These are phyloP conservation scores for Suhomyces taliae DNA, from an alignment of 1,139 yeast genomes.

Conservation along the genomic window DNA sequence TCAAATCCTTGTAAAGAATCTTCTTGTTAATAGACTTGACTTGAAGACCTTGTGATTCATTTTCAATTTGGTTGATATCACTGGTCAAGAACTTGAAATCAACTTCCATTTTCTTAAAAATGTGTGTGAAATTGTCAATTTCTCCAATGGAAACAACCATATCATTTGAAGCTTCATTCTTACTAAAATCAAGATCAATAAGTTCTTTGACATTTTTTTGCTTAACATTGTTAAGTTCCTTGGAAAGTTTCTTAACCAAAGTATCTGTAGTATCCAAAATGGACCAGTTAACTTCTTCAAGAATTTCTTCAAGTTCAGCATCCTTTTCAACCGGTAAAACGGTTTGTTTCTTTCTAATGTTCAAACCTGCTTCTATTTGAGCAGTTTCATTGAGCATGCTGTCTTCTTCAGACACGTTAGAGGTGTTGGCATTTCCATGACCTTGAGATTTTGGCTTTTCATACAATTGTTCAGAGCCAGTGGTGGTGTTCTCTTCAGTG, in stretches of 20 bases:
- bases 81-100: slow-evolving; percentile 50
- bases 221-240: slow-evolving; percentile 37
- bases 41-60: slow-evolving; percentile 79
- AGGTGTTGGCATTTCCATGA: not conserved
- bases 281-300: slow-evolving; percentile 76
- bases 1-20: slow-evolving; percentile 65
- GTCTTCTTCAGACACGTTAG: not conserved
- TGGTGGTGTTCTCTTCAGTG: slow-evolving; percentile 3
- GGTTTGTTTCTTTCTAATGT: slow-evolving; percentile 20
- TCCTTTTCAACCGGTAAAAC: slow-evolving; percentile 26
- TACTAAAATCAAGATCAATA: slow-evolving; percentile 41
- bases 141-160: slow-evolving; percentile 51
- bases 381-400: slow-evolving; percentile 3
- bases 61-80: slow-evolving; percentile 71
- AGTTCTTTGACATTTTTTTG: slow-evolving; percentile 40
- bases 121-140: slow-evolving; percentile 61
- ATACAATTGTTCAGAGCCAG: slow-evolving; percentile 3
- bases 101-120: slow-evolving; percentile 46
- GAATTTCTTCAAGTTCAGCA: slow-evolving; percentile 60
- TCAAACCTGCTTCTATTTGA: slow-evolving; percentile 18
- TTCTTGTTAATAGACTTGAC: slow-evolving; percentile 82
- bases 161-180: slow-evolving; percentile 36
- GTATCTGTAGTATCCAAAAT: slow-evolving; percentile 60
- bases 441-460: not conserved
- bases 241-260: slow-evolving; percentile 55